Conservation (phyloP, 495 filamentous ascomycete species). For the Penicillium turbatum region DNA sequence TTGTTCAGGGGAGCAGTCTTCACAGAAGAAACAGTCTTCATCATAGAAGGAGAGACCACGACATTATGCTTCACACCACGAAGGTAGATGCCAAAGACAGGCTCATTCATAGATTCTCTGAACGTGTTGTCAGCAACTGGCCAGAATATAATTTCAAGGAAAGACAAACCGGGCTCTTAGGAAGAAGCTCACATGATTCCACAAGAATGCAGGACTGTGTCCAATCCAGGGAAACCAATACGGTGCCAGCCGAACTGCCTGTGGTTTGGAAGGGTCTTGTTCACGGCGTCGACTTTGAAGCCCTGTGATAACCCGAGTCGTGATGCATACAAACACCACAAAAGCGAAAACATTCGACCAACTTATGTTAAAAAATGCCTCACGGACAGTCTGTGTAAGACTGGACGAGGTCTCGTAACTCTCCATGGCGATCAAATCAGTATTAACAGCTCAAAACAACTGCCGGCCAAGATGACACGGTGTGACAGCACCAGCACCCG, state of each 20-base stretch:
- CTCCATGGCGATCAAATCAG: slow-evolving; percentile 22
- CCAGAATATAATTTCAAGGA: not conserved
- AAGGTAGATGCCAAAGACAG: slow-evolving; percentile 51
- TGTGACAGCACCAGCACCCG: slow-evolving; percentile 1
- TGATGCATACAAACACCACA: slow-evolving; percentile 29
- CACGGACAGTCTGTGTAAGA: slow-evolving; percentile 17
- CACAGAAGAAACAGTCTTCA: slow-evolving; percentile 41
- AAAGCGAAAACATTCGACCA: slow-evolving; percentile 26
- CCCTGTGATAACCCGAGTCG: slow-evolving; percentile 40
- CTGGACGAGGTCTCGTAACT: slow-evolving; percentile 9
- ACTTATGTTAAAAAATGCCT: slow-evolving; percentile 13
- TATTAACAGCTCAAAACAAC: slow-evolving; percentile 7
- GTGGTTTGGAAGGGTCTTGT: slow-evolving; percentile 17
- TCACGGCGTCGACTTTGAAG: slow-evolving; percentile 28
- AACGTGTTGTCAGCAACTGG: slow-evolving; percentile 15
- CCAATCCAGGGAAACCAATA: slow-evolving; percentile 60
- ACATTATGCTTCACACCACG: slow-evolving; percentile 47
- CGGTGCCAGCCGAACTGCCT: slow-evolving; percentile 41
- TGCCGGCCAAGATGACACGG: not conserved
- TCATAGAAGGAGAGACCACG: slow-evolving; percentile 48
- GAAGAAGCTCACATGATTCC: slow-evolving; percentile 42
- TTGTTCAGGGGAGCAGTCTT: slow-evolving; percentile 25
- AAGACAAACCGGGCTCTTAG: slow-evolving; percentile 37
- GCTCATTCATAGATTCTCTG: slow-evolving; percentile 38
- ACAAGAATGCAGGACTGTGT: slow-evolving; percentile 47